Evolutionary conservation across 305 asterid genomes (phyloP).

Genomic region (Fraxinus platypoda): DNA sequence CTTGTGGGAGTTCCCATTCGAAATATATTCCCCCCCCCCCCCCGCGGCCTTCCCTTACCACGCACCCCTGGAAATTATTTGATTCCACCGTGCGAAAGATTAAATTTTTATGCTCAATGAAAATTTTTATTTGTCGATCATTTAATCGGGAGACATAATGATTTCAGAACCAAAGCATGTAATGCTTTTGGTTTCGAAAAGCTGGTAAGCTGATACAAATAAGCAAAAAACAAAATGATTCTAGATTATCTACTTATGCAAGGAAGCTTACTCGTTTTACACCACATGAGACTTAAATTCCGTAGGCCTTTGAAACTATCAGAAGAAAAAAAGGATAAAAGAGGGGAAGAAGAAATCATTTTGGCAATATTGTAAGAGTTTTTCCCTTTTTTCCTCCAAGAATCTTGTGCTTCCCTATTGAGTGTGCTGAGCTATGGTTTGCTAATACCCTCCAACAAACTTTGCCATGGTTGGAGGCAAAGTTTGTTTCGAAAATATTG

Average conservation of each 20-base stretch:
- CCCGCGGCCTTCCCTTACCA: neutral
- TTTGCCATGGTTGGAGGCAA: no score
- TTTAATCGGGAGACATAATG: neutral
- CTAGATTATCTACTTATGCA: constrained; percentile 21
- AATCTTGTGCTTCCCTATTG: no score
- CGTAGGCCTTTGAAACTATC: neutral
- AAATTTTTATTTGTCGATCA: neutral
- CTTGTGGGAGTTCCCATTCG: no score
- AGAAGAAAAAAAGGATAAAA: no score
- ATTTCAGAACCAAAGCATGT: neutral
- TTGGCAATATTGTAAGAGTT: no score
- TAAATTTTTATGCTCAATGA: neutral
- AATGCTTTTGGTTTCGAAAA: neutral
- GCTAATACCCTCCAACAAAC: no score
- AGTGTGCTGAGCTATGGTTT: no score
- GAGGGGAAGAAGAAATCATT: no score
- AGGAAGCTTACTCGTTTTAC: constrained; percentile 23
- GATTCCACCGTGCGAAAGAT: neutral
- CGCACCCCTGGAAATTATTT: neutral
- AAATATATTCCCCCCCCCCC: neutral
- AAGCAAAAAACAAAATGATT: neutral
- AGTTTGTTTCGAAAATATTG: no score
- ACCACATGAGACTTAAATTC: neutral
- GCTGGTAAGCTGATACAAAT: neutral
- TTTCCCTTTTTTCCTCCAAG: no score